Percentiles rank a stretch among this genome's conserved stretches.
These are phyloP conservation scores for Barnettozyma botsteinii DNA, from an alignment of 805 yeast genomes.

Conservation along the genomic window DNA sequence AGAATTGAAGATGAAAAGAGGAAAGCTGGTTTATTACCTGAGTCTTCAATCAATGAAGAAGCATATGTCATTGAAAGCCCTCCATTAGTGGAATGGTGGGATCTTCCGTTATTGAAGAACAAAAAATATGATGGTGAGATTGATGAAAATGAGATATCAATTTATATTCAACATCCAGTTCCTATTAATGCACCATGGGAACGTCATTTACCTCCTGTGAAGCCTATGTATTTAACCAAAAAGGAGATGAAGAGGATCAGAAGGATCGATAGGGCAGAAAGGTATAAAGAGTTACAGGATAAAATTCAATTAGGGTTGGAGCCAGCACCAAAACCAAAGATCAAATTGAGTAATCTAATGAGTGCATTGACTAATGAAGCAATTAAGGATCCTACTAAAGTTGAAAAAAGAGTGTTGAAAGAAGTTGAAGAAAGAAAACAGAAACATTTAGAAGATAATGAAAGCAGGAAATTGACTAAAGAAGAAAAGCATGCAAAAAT, in stretches of 20 bases:
- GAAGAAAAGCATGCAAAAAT: slow-evolving; percentile 53
- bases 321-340: slow-evolving; percentile 86
- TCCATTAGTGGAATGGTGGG: slow-evolving; percentile 90
- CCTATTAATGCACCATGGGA: slow-evolving; percentile 59
- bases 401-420: slow-evolving; percentile 63
- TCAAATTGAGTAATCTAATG: slow-evolving; percentile 79
- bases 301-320: slow-evolving; percentile 73
- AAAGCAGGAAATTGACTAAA: slow-evolving; percentile 51
- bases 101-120: slow-evolving; percentile 44
- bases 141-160: slow-evolving; percentile 44
- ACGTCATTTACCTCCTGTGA: slow-evolving; percentile 32
- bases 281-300: slow-evolving; percentile 68
- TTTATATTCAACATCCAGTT: slow-evolving; percentile 80
- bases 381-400: slow-evolving; percentile 80
- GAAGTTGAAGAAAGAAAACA: slow-evolving; percentile 61
- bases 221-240: slow-evolving; percentile 62
- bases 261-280: slow-evolving; percentile 48
- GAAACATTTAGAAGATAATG: slow-evolving; percentile 57
- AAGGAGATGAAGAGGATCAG: slow-evolving; percentile 70
- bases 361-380: slow-evolving; percentile 81
- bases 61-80: slow-evolving; percentile 43
- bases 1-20: slow-evolving; percentile 28
- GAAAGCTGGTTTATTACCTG: slow-evolving; percentile 45
- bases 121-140: slow-evolving; percentile 28
- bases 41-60: slow-evolving; percentile 50